phyloP scores from a whole-genome alignment of 352 stramenopile genomes.

The Pythium coloratum region DNA sequence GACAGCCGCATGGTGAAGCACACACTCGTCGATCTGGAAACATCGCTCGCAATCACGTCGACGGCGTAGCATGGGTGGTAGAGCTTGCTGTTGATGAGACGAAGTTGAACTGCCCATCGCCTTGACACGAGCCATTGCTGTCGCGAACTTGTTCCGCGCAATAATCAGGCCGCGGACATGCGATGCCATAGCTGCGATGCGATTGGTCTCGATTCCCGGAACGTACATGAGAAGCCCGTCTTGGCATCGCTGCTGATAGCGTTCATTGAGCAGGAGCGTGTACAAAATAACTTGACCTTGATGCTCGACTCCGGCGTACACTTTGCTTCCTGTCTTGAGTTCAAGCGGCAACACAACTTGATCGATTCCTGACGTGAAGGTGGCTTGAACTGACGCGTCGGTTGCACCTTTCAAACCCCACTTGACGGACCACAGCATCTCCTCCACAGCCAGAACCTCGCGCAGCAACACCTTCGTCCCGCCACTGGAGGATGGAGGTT shows the following conservation, averaged over 20 bases:
- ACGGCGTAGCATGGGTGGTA: slow-evolving; percentile 74
- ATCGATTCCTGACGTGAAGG: slow-evolving; percentile 28
- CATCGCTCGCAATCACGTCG: slow-evolving; percentile 72
- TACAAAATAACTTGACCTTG: slow-evolving; percentile 90
- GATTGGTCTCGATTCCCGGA: slow-evolving; percentile 66
- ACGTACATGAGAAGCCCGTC: slow-evolving; percentile 76
- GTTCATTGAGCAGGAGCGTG: slow-evolving; percentile 78
- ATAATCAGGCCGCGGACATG: slow-evolving; percentile 71
- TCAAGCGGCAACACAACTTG: slow-evolving; percentile 67
- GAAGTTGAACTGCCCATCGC: slow-evolving; percentile 47
- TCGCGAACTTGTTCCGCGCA: slow-evolving; percentile 69
- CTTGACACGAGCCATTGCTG: slow-evolving; percentile 58
- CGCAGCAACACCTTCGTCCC: slow-evolving; percentile 36
- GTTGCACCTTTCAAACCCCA: slow-evolving; percentile 82
- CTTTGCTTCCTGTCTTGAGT: slow-evolving; percentile 87
- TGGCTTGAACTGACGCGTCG: slow-evolving; percentile 65
- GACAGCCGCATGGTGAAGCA: slow-evolving; percentile 79
- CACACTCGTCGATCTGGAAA: slow-evolving; percentile 83
- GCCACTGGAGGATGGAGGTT: slow-evolving; percentile 22
- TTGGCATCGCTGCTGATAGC: slow-evolving; percentile 61
- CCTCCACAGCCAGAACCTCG: slow-evolving; percentile 69
- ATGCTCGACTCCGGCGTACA: slow-evolving; percentile 53
- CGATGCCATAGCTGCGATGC: slow-evolving; percentile 51
- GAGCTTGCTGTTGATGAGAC: slow-evolving; percentile 38
- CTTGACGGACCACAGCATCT: slow-evolving; percentile 86